Evolutionary conservation across 176 grass and related monocot species (phyloP), one percentile per base, ranked within the genome.

Genomic region (Neostapfia colusana): DNA sequence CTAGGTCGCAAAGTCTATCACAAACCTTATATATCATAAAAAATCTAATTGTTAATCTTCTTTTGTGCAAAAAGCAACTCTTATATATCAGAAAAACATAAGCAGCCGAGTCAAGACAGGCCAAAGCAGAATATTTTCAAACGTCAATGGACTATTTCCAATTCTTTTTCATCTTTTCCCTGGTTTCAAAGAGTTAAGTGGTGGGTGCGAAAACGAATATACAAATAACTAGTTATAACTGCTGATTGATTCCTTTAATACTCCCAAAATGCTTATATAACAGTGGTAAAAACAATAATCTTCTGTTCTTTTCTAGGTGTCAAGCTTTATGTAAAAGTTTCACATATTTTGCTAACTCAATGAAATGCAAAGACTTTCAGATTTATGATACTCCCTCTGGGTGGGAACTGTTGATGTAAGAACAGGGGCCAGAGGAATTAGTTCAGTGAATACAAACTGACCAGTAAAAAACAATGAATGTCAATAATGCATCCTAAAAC

Each of bases 241-340:
- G 37, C 24, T 55, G 25, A 76, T 27, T 71, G 18, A 71, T 56
- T 31, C 20, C 18, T 70, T 14, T 28, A 39, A 31, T 77, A 18
- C 51, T 21, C 20, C 51, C 20, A 9, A n/a, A 54, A 54, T 21
- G 20, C 8, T 6, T 54, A 54, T 21, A 54, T 7, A 54, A 54
- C 20, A 13, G 10, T 49, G 15, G n/a, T n/a, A n/a, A n/a, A n/a
- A n/a, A n/a, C n/a, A n/a, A n/a, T n/a, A n/a, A n/a, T n/a, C n/a
- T 49, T 49, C 6, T 3, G 34, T 65, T 82, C 73, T n/a, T 41
- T 6, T 51, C 12, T 13, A 40, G 7, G 14, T 46, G 10, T 25
- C 71, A 68, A 57, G 15, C 13, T 44, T 83, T 61, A 83, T 48
- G 61, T 59, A 49, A 43, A 31, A 74, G 18, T 28, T 41, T 67